Evolutionary conservation across 768 basidiomycete genomes (phyloP).

Genomic region (Lentinula edodes): DNA sequence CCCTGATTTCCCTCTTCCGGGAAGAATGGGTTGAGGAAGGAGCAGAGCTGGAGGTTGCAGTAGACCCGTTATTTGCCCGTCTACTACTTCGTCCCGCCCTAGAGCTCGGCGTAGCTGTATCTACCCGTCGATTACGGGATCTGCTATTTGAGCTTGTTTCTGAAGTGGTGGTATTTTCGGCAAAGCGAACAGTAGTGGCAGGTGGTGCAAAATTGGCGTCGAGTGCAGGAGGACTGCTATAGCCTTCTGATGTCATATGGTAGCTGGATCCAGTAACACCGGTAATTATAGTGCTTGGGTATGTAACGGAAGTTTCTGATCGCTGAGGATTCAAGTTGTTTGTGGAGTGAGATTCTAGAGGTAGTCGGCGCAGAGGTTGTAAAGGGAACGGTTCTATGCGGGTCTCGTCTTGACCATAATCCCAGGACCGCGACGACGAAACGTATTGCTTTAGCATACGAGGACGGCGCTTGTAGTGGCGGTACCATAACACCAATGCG

Average conservation of each 20-base stretch:
- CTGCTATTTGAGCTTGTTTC: neutral
- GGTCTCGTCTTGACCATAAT: neutral
- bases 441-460: neutral
- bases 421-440: neutral
- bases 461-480: neutral
- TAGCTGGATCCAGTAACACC: neutral
- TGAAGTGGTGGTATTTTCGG: neutral
- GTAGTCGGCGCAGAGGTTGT: neutral
- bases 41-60: neutral
- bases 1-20: neutral
- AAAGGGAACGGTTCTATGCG: neutral
- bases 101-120: neutral
- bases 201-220: neutral
- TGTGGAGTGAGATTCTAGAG: neutral
- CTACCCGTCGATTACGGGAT: neutral
- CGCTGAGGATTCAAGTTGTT: neutral
- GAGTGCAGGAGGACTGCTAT: neutral
- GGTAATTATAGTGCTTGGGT: neutral
- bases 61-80: neutral
- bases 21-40: neutral
- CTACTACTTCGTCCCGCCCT: neutral
- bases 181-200: neutral
- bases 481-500: neutral
- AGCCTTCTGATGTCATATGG: neutral
- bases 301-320: neutral